Conservation (phyloP, 2,329 filamentous ascomycete genomes). For the Neonectria sp. region DNA sequence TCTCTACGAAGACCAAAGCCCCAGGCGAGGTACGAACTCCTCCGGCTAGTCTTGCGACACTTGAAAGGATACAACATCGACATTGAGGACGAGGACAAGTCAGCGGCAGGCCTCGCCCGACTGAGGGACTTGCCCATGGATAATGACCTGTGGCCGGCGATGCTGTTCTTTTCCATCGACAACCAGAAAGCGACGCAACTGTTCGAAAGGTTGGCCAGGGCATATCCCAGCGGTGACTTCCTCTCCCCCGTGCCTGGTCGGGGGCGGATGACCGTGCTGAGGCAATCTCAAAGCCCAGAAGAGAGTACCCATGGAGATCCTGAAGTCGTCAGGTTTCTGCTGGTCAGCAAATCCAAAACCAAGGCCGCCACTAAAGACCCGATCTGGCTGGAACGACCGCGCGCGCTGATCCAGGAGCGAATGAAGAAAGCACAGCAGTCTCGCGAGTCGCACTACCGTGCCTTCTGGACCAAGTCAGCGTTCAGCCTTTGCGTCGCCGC, state of each 20-base stretch:
- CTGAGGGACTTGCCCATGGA: constrained; percentile 10
- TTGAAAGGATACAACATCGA: constrained; percentile 37
- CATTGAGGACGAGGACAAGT: constrained; percentile 36
- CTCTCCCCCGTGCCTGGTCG: background rate
- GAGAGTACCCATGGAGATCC: constrained; percentile 29
- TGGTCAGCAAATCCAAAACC: constrained; percentile 29
- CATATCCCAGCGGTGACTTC: constrained; percentile 37
- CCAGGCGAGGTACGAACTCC: constrained; percentile 38
- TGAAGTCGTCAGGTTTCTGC: constrained; percentile 30
- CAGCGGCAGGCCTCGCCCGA: constrained; percentile 13
- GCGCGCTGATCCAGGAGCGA: constrained; percentile 37
- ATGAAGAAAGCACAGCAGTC: constrained; percentile 42
- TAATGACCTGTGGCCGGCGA: constrained; percentile 30
- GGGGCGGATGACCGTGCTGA: constrained; percentile 17
- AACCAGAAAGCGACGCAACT: constrained; percentile 28
- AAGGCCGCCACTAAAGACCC: constrained; percentile 1
- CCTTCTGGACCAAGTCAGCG: constrained; percentile 47
- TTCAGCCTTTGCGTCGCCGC: constrained; percentile 47
- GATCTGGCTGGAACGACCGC: constrained; percentile 36
- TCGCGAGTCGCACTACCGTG: constrained; percentile 39
- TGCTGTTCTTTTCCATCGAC: constrained; percentile 34
- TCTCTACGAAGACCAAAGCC: background rate
- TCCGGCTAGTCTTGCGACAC: constrained; percentile 43
- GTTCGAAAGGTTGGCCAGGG: constrained; percentile 35
- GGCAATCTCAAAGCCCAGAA: constrained; percentile 21